These are phyloP conservation scores for Phytopythium boreale DNA, from an alignment of 352 stramenopile species.

Conservation along the genomic window DNA sequence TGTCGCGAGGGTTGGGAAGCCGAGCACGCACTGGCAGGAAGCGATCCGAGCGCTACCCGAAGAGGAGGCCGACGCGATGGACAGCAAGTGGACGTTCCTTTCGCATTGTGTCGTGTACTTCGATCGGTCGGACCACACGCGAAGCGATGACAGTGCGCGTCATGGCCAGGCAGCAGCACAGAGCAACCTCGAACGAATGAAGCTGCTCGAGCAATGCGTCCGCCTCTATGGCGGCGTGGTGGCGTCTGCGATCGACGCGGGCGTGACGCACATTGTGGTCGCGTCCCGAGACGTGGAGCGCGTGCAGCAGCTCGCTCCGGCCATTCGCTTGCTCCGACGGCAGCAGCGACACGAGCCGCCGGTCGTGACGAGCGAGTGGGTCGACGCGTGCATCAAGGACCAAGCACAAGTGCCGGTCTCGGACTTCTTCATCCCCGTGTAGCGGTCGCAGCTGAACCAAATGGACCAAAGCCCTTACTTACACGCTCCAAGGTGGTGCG, in stretches of 20 bases:
- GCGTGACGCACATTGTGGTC: slow-evolving; percentile 68
- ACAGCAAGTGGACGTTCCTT: slow-evolving; percentile 64
- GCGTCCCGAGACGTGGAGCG: slow-evolving; percentile 17
- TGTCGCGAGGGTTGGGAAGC: not conserved
- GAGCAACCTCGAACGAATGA: slow-evolving; percentile 33
- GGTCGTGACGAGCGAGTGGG: slow-evolving; percentile 59
- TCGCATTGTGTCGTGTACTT: slow-evolving; percentile 74
- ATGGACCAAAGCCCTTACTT: not conserved
- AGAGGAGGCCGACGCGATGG: slow-evolving; percentile 72
- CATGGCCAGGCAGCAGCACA: slow-evolving; percentile 13
- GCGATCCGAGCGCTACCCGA: slow-evolving; percentile 32
- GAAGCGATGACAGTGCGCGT: too few species aligned
- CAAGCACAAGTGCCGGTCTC: slow-evolving; percentile 49
- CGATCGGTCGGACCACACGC: slow-evolving; percentile 15
- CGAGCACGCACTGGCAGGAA: slow-evolving; percentile 42
- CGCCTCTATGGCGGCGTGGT: slow-evolving; percentile 53
- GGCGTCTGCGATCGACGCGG: slow-evolving; percentile 28
- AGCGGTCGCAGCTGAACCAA: slow-evolving; percentile 2
- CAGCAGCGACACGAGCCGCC: slow-evolving; percentile 41
- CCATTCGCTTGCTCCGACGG: slow-evolving; percentile 48
- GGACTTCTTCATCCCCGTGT: slow-evolving; percentile 54
- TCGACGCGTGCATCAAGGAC: slow-evolving; percentile 44
- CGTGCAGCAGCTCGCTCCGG: slow-evolving; percentile 37
- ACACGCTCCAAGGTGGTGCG: not conserved
- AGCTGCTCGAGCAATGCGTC: slow-evolving; percentile 57